Conservation (phyloP, 495 filamentous ascomycete species). For the Evansstolkia leycettana region DNA sequence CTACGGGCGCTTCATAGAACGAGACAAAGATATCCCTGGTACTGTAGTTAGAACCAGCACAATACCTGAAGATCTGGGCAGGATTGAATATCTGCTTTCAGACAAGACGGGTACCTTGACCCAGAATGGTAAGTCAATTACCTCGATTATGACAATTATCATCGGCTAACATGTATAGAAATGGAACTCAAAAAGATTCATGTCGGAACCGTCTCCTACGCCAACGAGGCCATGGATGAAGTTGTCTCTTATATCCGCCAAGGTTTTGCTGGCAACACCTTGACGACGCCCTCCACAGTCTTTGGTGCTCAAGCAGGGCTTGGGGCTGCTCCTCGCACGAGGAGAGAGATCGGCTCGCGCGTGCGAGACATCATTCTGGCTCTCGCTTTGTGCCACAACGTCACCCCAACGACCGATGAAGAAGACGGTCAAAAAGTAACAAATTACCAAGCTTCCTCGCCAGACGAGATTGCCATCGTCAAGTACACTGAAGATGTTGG, state of each 20-base stretch:
- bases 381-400: slow-evolving; percentile 91
- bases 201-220: slow-evolving; percentile 94
- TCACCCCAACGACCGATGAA: slow-evolving; percentile 82
- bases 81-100: slow-evolving; percentile 91
- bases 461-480: slow-evolving; percentile 97
- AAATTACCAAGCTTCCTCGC: slow-evolving; percentile 90
- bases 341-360: slow-evolving; percentile 84
- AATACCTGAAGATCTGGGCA: slow-evolving; percentile 90
- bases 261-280: slow-evolving; percentile 49
- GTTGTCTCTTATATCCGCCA: slow-evolving; percentile 76
- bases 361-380: slow-evolving; percentile 86
- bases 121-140: slow-evolving; percentile 53
- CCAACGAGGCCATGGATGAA: slow-evolving; percentile 97
- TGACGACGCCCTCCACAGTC: slow-evolving; percentile 66
- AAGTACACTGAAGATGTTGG: slow-evolving; percentile 91
- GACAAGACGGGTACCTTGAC: slow-evolving; percentile 98
- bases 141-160: background rate
- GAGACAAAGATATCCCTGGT: slow-evolving; percentile 75
- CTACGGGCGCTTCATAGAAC: slow-evolving; percentile 91
- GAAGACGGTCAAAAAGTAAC: slow-evolving; percentile 66
- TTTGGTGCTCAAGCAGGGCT: slow-evolving; percentile 44
- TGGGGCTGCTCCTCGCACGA: slow-evolving; percentile 58
- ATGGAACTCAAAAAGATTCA: slow-evolving; percentile 99
- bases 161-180: slow-evolving; percentile 33
- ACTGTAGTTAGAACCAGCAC: slow-evolving; percentile 94